Evolutionary conservation across 371 early-diverging fungal genomes (phyloP).

Genomic region (Apophysomyces sp.): DNA sequence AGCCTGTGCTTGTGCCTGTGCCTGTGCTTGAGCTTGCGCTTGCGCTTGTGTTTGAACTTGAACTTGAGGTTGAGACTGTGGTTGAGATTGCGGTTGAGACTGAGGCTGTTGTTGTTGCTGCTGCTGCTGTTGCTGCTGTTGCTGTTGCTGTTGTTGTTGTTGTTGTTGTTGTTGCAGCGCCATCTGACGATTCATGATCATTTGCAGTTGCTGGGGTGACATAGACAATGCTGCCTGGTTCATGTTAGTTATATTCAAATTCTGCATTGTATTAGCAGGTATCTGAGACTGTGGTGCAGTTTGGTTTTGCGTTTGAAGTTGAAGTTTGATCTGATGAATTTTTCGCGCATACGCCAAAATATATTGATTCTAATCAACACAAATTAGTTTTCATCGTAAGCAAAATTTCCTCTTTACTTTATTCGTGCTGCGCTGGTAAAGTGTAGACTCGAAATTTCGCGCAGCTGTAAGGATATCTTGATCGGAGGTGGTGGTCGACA

Average conservation of each 20-base stretch:
- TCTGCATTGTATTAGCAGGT: slow-evolving; percentile 27
- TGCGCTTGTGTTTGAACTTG: slow-evolving; percentile 7
- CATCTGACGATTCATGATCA: slow-evolving; percentile 26
- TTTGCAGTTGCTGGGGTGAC: slow-evolving; percentile 37
- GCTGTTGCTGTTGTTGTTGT: neutral
- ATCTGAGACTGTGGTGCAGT: slow-evolving; percentile 18
- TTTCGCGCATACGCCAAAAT: slow-evolving; percentile 34
- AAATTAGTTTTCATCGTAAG: neutral
- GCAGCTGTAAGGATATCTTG: slow-evolving; percentile 39
- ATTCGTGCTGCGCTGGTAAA: slow-evolving; percentile 36
- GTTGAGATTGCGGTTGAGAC: neutral
- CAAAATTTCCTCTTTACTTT: slow-evolving; percentile 30
- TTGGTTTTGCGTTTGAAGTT: slow-evolving; percentile 7
- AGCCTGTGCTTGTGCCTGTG: slow-evolving; percentile 10
- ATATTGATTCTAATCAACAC: slow-evolving; percentile 36
- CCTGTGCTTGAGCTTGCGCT: neutral
- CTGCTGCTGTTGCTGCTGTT: slow-evolving; percentile 11
- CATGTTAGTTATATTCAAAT: slow-evolving; percentile 14
- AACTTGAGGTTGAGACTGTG: slow-evolving; percentile 9
- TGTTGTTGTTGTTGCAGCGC: slow-evolving; percentile 32
- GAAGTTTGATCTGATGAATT: slow-evolving; percentile 37
- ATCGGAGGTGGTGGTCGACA: slow-evolving; percentile 37
- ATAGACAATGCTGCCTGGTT: slow-evolving; percentile 18
- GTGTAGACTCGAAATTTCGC: slow-evolving; percentile 37
- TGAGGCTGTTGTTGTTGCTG: slow-evolving; percentile 17